Evolutionary conservation across 2,329 filamentous ascomycete genomes (phyloP), one percentile per base, ranked within the genome.

Genomic region (Aspergillus eucalypticola): DNA sequence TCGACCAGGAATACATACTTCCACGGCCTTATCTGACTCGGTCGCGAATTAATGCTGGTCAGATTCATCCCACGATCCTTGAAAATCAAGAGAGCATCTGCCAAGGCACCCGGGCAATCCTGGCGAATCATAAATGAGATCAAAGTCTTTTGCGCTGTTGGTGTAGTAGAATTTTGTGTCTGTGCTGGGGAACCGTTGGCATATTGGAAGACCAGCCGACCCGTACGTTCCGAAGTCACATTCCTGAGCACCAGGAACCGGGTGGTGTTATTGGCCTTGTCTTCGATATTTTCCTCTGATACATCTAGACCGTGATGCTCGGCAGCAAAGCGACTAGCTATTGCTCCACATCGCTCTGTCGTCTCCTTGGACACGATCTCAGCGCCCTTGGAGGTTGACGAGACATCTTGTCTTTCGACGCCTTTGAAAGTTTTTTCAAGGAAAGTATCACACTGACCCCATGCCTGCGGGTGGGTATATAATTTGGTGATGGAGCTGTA

Each of bases 1-100:
- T 98, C 94, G 29, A 97, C 88, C 72, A 98, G 93, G 79, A 98
- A 97, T 39, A 97, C 85, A 78, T 98, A 98, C 73, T 96, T 88
- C 86, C 96, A 98, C 19, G 90, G 86, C 66, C 81, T 79, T 41
- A 84, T 80, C 58, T 90, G 84, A 69, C 90, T 92, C 5, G 94
- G 94, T 64, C 94, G 80, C 66, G 90, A 92, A 73, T 92, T 93
- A 75, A 98, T 96, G 74, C 89, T 94, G 29, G 93, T 97, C 66
- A 98, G 79, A 73, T 97, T 96, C 59, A 97, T 82, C 5, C 84
- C 83, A 66, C 86, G 83, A 7, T 80, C 81, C 64, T 88, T 87
- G 78, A 98, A 98, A 58, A 91, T 90, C 54, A 88, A 84, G 60
- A 98, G 81, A 29, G 89, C 90, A 67, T 91, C 86, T 3, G 92